Base-by-base conservation (phyloP, 352 stramenopile genomes). In the Pythium brachiatum region DNA sequence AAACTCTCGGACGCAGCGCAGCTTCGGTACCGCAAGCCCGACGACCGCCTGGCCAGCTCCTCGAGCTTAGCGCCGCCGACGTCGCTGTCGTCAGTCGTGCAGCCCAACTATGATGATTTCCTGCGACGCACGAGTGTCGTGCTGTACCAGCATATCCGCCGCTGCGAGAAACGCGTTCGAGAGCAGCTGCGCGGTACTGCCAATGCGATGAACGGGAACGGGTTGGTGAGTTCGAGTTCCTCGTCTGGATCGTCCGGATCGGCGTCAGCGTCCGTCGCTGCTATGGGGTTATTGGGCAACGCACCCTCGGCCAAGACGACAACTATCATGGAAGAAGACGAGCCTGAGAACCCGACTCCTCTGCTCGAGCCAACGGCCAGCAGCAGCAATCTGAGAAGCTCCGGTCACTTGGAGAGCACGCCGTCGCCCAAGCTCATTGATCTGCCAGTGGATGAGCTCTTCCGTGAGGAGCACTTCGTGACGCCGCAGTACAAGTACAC, bases 41-140 rank as follows among this genome's bases (percentile, higher is more conserved):
- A 88, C 60, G 86, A 92, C 58, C 82, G 86, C 38, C 68, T 94
- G 9, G 78, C 78, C 18, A 66, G 81, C 54, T 83, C 72, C 50
- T 79, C 77, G 41, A 84, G 74, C 46, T 66, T 95, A n/a, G 81
- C 81, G 34, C 81, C 83, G 27, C 81, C 84, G 5, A 81, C 68
- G 38, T 89, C 84, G 11, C 76, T 87, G 31, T 91, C 80, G 16
- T 93, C 84, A 36, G 84, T 97, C 52, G 88, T 82, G 43, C 83
- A 95, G 68, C 88, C 88, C 46, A 97, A 97, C 62, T 97, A 96
- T 69, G 88, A 97, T 64, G 89, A 97, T 62, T 94, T 92, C 31
- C 54, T 97, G 55, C 76, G 86, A 50, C 82, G 87, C 68, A 87
- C 95, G 56, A 93, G 83, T 57, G 88, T 97, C 60, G 89, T 97